Evolutionary conservation across 1,284 basidiomycete genomes (phyloP), one percentile per base, ranked within the genome.

Genomic region (Rhodotorula sp.): DNA sequence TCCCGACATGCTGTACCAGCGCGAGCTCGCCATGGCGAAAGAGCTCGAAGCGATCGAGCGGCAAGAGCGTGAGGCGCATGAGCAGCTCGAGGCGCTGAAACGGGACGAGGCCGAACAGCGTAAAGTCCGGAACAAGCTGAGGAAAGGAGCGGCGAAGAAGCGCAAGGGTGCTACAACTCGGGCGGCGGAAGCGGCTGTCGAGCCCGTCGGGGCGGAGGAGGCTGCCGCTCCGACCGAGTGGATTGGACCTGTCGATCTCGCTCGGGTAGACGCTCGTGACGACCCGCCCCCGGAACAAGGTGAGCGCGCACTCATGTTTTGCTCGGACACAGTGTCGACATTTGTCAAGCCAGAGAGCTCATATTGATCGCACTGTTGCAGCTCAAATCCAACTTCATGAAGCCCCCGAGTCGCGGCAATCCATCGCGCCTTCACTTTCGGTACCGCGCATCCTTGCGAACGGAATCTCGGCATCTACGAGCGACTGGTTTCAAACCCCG

Each of bases 1-100:
- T 0, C 73, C 73, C 3, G 75, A 76, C 48, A 47, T 74, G 34
- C 45, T 75, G 7, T 76, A 75, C 38, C 70, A 76, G 64, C 61
- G 71, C 19, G 75, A 76, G 50, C 54, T 69, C 26, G 67, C 68
- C 21, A 48, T 26, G 0, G 64, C 61, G 26, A 31, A 62, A 38
- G 65, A 63, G 55, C 18, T 66, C 7, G 69, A 76, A n/a, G 67
- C 47, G n/a, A 57, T 48, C 28, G 75, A 76, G 60, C 66, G 62
- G 18, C 43, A 45, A 38, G 75, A 72, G 68, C 19, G 60, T n/a
- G 70, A 72, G 59, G 57, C 59, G 45, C n/a, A 54, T 3, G 68
- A 68, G 48, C 65, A 62, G 34, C 50, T 31, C 26, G 45, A 69
- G 26, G 28, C n/a, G 34, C 10, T 54, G 28, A 62, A 62, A 55